Conservation (phyloP, 495 filamentous ascomycete species). For the Neurospora terricola region DNA sequence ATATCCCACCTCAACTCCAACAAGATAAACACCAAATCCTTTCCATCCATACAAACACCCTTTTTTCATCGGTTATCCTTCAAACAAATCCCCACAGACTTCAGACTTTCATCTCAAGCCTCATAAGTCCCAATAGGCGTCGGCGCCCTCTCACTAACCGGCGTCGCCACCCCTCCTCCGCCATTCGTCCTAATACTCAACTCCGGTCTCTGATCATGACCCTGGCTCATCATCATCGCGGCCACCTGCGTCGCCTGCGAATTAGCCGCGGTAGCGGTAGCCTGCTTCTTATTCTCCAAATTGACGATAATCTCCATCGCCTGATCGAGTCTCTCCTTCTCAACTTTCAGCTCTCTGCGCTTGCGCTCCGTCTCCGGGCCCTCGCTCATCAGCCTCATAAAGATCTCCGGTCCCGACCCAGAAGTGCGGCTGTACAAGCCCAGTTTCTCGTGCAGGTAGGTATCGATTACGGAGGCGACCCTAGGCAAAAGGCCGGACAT, state of each 20-base stretch:
- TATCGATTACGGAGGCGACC: conserved; percentile 18
- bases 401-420: conserved; percentile 15
- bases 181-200: not conserved
- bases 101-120: not conserved
- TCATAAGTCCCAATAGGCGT: not conserved
- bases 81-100: not conserved
- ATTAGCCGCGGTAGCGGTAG: not conserved
- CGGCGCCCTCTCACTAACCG: not conserved
- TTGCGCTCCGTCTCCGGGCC: conserved; percentile 26
- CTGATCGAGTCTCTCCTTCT: conserved; percentile 29
- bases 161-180: not conserved
- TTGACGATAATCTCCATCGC: conserved; percentile 33
- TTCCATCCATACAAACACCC: not conserved
- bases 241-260: not conserved
- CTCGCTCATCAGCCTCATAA: conserved; percentile 35
- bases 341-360: conserved; percentile 23
- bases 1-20: not conserved
- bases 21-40: not conserved
- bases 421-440: conserved; percentile 13
- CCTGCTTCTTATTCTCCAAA: conserved; percentile 10
- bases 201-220: not conserved
- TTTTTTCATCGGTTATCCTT: not conserved
- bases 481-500: conserved; percentile 35
- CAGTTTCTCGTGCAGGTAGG: conserved; percentile 31
- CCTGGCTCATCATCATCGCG: not conserved